Percentiles rank a stretch among this genome's conserved stretches.
phyloP scores from a whole-genome alignment of 2,329 filamentous ascomycete genomes.

The Ceratocystis albifundus region DNA sequence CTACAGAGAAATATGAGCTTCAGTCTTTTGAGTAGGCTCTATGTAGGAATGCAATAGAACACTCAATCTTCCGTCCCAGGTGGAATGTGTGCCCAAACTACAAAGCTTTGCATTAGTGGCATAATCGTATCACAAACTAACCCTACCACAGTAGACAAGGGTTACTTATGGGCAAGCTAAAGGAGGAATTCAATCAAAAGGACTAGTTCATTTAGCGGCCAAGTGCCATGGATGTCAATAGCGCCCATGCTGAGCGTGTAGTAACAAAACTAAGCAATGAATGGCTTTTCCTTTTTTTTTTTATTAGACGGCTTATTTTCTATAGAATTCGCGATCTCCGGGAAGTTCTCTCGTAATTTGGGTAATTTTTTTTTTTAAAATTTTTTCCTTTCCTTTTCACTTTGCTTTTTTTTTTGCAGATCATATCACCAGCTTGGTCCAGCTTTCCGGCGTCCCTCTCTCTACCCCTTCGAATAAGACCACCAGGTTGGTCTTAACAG shows the following conservation, averaged over 20 bases:
- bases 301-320: too few species aligned
- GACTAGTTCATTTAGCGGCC: neutral
- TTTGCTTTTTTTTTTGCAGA: conserved; percentile 4
- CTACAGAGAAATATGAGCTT: too few species aligned
- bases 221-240: neutral
- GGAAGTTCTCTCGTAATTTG: neutral
- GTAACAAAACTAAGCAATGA: neutral
- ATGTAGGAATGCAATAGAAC: too few species aligned
- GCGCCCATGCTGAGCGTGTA: neutral
- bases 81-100: neutral
- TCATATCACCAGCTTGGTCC: neutral
- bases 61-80: neutral
- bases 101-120: too few species aligned
- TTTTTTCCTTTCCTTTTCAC: too few species aligned
- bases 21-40: too few species aligned
- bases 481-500: neutral
- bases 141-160: neutral
- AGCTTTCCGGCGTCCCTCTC: neutral
- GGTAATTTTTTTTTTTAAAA: neutral
- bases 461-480: neutral
- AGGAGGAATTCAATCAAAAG: neutral
- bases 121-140: neutral
- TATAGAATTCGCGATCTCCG: neutral
- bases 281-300: neutral
- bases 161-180: neutral